These are phyloP conservation scores for Bolboschoenoplectus hybrid DNA, from an alignment of 202 grass and related monocot genomes.

Conservation along the genomic window DNA sequence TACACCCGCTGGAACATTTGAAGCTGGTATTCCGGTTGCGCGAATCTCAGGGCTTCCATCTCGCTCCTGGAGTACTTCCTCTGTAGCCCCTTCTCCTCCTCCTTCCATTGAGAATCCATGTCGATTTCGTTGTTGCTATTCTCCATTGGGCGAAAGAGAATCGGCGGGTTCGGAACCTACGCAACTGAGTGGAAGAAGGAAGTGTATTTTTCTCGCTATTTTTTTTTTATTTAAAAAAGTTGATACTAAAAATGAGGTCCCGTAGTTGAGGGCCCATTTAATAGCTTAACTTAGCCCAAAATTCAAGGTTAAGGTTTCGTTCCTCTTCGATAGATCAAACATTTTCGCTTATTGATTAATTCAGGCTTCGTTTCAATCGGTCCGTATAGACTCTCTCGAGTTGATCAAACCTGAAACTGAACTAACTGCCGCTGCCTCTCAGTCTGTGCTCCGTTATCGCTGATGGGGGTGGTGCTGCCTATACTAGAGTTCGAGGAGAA, in stretches of 20 bases:
- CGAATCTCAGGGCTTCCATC: slow-evolving; percentile 49
- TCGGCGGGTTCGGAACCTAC: not conserved
- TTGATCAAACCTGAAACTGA: not conserved
- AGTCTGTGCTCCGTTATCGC: not conserved
- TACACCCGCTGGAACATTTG: slow-evolving; percentile 51
- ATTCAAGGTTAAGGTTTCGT: too few species aligned
- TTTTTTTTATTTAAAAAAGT: not conserved
- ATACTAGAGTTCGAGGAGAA: slow-evolving; percentile 80
- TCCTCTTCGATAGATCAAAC: too few species aligned
- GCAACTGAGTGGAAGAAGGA: not conserved
- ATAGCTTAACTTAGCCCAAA: not conserved
- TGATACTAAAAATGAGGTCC: too few species aligned
- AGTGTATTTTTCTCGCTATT: not conserved
- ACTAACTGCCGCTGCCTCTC: not conserved
- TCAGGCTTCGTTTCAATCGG: too few species aligned
- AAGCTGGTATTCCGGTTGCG: slow-evolving; percentile 41
- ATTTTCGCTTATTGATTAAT: too few species aligned
- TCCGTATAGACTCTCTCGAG: too few species aligned
- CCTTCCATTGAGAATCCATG: not conserved
- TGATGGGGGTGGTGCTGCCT: slow-evolving; percentile 52
- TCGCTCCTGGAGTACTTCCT: slow-evolving; percentile 46
- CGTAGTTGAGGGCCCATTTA: not conserved
- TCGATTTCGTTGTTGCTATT: not conserved
- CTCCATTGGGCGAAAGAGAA: slow-evolving; percentile 9
- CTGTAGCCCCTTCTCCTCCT: not conserved